These are phyloP conservation scores for Fragosphaeria purpurea DNA, from an alignment of 2,329 filamentous ascomycete genomes.

Conservation along the genomic window DNA sequence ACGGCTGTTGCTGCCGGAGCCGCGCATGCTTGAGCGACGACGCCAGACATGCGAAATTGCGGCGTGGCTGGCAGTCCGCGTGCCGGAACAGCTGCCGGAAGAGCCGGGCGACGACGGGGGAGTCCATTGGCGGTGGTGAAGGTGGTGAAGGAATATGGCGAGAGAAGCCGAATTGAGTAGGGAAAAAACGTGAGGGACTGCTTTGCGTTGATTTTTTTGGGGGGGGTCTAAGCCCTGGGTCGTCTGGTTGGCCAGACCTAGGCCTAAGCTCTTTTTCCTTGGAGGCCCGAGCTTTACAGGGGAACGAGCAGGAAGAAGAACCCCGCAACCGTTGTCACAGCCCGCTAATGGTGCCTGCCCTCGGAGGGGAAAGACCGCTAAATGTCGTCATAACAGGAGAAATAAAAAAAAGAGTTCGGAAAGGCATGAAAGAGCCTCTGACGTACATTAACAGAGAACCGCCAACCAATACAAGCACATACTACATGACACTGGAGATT, in stretches of 20 bases:
- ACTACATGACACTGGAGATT: background rate
- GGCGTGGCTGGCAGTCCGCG: conserved; percentile 49
- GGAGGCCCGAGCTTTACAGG: background rate
- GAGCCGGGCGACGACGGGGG: conserved; percentile 41
- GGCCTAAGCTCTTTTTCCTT: conserved; percentile 5
- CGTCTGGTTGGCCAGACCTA: too few species aligned
- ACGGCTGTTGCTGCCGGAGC: conserved; percentile 19
- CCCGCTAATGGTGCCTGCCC: background rate
- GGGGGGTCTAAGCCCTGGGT: too few species aligned
- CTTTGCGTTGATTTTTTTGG: too few species aligned
- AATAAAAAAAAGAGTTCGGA: background rate
- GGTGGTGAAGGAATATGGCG: background rate
- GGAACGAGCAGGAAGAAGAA: background rate
- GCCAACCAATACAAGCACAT: background rate
- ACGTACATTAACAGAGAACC: background rate
- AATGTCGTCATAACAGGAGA: conserved; percentile 6
- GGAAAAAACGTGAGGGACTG: too few species aligned
- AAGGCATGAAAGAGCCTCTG: background rate
- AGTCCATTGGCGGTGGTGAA: conserved; percentile 9
- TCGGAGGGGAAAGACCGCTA: background rate
- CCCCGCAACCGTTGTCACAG: background rate
- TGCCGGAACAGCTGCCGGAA: conserved; percentile 81
- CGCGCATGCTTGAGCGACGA: conserved; percentile 29
- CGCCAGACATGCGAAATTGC: conserved; percentile 29
- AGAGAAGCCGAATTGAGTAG: too few species aligned